Conservation (phyloP, 768 basidiomycete genomes). For the Suillus americanus region DNA sequence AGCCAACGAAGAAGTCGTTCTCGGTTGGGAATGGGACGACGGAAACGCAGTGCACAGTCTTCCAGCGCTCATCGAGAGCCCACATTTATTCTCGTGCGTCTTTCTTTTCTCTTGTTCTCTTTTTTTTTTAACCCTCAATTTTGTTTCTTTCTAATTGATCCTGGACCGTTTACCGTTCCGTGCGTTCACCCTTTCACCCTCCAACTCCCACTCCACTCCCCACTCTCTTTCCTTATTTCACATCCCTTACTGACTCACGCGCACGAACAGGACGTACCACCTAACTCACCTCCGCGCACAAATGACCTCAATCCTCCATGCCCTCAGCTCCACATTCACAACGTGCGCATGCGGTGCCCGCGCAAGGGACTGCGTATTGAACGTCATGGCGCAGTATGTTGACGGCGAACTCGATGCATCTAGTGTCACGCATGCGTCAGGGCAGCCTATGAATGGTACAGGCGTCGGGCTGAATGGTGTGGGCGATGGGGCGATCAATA, state of each 20-base stretch:
- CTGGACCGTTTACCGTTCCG: neutral
- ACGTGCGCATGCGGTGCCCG: slow-evolving; percentile 72
- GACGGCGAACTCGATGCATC: slow-evolving; percentile 33
- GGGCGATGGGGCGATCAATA: neutral
- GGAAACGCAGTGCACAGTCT: slow-evolving; percentile 79
- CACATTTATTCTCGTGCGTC: slow-evolving; percentile 58
- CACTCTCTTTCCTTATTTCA: neutral
- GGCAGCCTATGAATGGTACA: neutral
- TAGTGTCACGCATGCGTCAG: slow-evolving; percentile 13
- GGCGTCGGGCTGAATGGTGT: neutral
- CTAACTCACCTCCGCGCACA: slow-evolving; percentile 58
- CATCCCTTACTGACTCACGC: neutral
- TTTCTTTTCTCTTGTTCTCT: slow-evolving; percentile 15
- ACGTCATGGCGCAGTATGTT: slow-evolving; percentile 66
- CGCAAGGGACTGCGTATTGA: slow-evolving; percentile 61
- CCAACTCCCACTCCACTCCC: neutral
- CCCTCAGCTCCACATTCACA: slow-evolving; percentile 68
- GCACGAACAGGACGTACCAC: slow-evolving; percentile 41
- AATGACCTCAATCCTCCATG: slow-evolving; percentile 68
- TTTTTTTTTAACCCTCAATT: slow-evolving; percentile 4
- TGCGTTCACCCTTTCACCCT: neutral
- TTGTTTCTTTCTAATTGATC: slow-evolving; percentile 8
- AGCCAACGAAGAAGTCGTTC: slow-evolving; percentile 79
- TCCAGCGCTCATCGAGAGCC: slow-evolving; percentile 62
- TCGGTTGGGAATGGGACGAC: slow-evolving; percentile 99